Percentiles rank a stretch among this genome's conserved stretches.
These are phyloP conservation scores for Colletotrichum sp. DNA, from an alignment of 2,329 filamentous ascomycete genomes.

Conservation along the genomic window DNA sequence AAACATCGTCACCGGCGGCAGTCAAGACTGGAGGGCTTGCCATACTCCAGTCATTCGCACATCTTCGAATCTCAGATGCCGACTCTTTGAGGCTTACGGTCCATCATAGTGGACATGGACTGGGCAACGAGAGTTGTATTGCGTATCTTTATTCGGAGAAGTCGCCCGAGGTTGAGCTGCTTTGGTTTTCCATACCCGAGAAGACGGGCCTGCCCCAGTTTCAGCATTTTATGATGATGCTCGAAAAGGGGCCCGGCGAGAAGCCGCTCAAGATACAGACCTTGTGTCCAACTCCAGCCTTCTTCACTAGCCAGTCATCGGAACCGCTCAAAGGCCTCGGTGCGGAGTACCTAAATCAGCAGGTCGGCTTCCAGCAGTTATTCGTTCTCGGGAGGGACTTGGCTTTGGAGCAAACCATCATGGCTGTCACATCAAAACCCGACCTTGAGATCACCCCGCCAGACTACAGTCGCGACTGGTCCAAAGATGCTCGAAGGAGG, in stretches of 20 bases:
- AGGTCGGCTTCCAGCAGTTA: constrained; percentile 16
- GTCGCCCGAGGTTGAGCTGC: constrained; percentile 34
- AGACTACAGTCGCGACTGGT: constrained; percentile 8
- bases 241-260: not conserved
- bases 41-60: constrained; percentile 47
- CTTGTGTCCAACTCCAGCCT: constrained; percentile 8
- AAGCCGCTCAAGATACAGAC: constrained; percentile 1
- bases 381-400: constrained; percentile 16
- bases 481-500: not conserved
- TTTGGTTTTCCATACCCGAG: constrained; percentile 34
- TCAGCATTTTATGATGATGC: constrained; percentile 35
- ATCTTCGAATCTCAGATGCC: constrained; percentile 43
- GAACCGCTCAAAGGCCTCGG: not conserved
- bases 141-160: constrained; percentile 37
- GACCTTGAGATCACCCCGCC: constrained; percentile 5
- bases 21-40: constrained; percentile 19
- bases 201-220: constrained; percentile 35
- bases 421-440: not conserved
- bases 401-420: constrained; percentile 3
- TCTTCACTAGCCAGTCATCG: not conserved
- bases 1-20: constrained; percentile 31
- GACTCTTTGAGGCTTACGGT: constrained; percentile 43
- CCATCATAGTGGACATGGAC: constrained; percentile 24
- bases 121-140: constrained; percentile 23
- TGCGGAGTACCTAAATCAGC: not conserved